Base-by-base conservation (phyloP, 2,329 filamentous ascomycete species). In the Mycocentrospora acerina region DNA sequence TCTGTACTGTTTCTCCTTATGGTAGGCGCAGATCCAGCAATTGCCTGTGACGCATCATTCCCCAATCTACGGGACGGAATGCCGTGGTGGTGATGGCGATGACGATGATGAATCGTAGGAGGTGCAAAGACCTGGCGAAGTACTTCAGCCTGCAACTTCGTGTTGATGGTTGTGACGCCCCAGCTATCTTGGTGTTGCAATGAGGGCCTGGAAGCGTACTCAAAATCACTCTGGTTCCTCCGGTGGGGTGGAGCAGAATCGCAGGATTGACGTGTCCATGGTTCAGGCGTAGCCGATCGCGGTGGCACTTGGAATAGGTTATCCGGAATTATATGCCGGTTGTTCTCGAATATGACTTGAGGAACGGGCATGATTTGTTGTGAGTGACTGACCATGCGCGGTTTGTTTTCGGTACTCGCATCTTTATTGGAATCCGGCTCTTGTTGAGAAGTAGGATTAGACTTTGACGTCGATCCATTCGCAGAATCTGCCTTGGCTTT, bases 101-200 rank as follows among this genome's bases (percentile, higher is more conserved):
- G 84, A 45, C 86, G 84, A 54, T 90, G 88, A 55, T 88, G 84
- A 44, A 95, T 86, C 0, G 86, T 83, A 36, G 90, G 86, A 42
- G 90, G 88, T 29, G 89, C 74, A 59, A 96, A 96, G 0, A 91
- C 91, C 62, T 96, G 90, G 26, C 90, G 88, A 59, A 96, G 85
- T 1, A 96, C 90, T 64, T 95, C 88, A 62, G 95, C 91, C 43
- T 90, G 85, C 26, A 97, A 70, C 42, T 85, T 82, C 55, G 87
- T 86, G 62, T 97, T 97, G 42, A 96, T 87, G 15, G 86, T 90
- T 0, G 90, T 96, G 12, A 90, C 89, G 7, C 91, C 90, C 90
- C 91, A 96, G 45, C 78, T 82, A 32, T 72, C 69, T 24, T 73
- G 71, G 32, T 75, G 72, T 34, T 72, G 75, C 30, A 75, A 68